A percentile compares a stretch with the other conserved stretches of the same genome.
Evolutionary conservation across 345 rosid species (phyloP).

Genomic region (Eucalyptus sideroxylon): DNA sequence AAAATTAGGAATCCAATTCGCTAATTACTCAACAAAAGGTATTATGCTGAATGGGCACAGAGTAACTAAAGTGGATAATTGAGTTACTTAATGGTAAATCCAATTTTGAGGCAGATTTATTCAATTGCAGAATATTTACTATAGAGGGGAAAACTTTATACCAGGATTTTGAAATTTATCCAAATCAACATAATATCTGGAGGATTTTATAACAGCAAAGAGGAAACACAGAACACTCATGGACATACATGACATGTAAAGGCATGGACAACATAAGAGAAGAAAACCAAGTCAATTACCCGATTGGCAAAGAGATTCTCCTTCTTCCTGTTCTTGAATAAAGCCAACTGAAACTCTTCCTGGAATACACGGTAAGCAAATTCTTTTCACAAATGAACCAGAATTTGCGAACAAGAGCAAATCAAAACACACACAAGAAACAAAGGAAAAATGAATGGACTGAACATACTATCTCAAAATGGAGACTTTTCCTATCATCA

Average conservation of each 20-base stretch:
- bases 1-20: background rate
- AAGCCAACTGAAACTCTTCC: constrained; percentile 97
- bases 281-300: constrained; percentile 18
- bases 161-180: background rate
- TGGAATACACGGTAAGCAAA: constrained; percentile 8
- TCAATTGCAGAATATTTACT: background rate
- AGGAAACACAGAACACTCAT: background rate
- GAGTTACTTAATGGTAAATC: background rate
- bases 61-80: background rate
- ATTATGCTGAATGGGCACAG: background rate
- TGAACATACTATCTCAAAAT: background rate
- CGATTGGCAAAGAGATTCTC: constrained; percentile 93
- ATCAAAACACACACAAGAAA: background rate
- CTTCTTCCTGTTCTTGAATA: constrained; percentile 83
- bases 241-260: background rate
- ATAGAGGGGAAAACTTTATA: background rate
- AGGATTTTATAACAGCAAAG: background rate
- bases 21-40: background rate
- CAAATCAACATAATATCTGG: background rate
- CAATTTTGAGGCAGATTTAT: background rate
- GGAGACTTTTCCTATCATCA: background rate
- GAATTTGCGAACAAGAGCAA: background rate
- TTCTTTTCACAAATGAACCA: background rate
- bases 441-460: background rate
- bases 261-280: background rate